phyloP scores from a whole-genome alignment of 2,329 filamentous ascomycete genomes.

The Colletotrichum sp. region DNA sequence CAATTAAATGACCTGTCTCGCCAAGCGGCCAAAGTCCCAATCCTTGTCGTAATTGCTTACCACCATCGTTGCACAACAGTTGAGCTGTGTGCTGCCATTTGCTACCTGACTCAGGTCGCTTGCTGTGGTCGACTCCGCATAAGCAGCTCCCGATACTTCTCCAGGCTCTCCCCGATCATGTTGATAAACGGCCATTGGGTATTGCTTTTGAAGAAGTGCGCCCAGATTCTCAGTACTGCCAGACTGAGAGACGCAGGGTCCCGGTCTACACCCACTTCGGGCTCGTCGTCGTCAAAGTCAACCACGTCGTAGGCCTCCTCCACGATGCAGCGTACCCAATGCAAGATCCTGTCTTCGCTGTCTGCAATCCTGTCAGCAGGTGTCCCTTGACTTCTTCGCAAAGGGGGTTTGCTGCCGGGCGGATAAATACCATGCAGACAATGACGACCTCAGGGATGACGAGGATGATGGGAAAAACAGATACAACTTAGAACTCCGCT shows the following conservation, averaged over 20 bases:
- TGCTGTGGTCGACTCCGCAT: background rate
- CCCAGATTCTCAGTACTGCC: slow-evolving; percentile 49
- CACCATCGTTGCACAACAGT: background rate
- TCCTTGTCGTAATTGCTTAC: background rate
- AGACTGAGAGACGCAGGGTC: slow-evolving; percentile 37
- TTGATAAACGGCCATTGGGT: slow-evolving; percentile 54
- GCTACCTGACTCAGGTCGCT: background rate
- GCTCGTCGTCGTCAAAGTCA: slow-evolving; percentile 42
- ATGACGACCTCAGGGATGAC: background rate
- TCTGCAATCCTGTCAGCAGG: slow-evolving; percentile 25
- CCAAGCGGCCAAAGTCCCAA: background rate
- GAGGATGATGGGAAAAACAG: background rate
- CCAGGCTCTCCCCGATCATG: slow-evolving; percentile 44
- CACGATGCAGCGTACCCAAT: slow-evolving; percentile 51
- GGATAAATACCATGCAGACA: background rate
- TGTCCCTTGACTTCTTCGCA: no score
- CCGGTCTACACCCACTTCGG: slow-evolving; percentile 15
- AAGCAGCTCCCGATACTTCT: slow-evolving; percentile 36
- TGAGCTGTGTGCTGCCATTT: background rate
- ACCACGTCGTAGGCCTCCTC: slow-evolving; percentile 45
- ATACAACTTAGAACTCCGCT: background rate
- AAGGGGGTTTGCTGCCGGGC: rapidly evolving
- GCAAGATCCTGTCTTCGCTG: slow-evolving; percentile 48
- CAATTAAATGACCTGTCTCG: background rate
- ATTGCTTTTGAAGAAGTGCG: slow-evolving; percentile 50